A percentile compares a stretch with the other conserved stretches of the same genome.
These are phyloP conservation scores for Schizonepeta tenuifolia DNA, from an alignment of 257 asterid genomes.

Conservation along the genomic window DNA sequence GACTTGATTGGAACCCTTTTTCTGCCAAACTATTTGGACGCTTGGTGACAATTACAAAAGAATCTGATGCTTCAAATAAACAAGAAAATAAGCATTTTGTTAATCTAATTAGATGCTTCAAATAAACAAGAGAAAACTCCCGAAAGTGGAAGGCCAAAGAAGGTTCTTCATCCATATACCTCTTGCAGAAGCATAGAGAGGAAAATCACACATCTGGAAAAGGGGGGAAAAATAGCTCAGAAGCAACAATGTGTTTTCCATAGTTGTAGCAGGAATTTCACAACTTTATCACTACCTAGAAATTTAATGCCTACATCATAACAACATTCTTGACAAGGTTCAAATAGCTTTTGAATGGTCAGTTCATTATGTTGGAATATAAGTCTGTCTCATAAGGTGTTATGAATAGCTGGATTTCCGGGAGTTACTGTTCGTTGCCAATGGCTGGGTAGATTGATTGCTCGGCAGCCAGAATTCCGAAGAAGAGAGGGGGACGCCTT, in stretches of 20 bases:
- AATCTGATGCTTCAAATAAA: no score
- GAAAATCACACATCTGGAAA: neutral
- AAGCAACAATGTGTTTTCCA: neutral
- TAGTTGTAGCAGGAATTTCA: neutral
- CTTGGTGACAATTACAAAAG: no score
- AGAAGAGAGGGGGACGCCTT: conserved; percentile 55
- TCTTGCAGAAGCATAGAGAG: neutral
- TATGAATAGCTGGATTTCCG: conserved; percentile 52
- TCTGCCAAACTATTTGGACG: no score
- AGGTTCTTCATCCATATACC: neutral
- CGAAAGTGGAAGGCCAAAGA: neutral
- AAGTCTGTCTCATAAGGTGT: conserved; percentile 52
- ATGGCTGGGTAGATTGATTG: conserved; percentile 32
- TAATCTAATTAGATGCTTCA: neutral
- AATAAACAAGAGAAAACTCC: neutral
- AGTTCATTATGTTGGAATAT: conserved; percentile 47
- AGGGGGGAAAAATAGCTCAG: neutral
- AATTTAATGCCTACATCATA: neutral
- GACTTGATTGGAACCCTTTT: no score
- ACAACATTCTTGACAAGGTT: neutral
- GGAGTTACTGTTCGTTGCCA: conserved; percentile 44
- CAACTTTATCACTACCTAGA: neutral
- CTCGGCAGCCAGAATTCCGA: conserved; percentile 57
- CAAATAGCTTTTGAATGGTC: conserved; percentile 7
- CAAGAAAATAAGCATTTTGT: neutral